Conservation (phyloP, 306 rosid genomes). For the Chamaecrista fasciculata region DNA sequence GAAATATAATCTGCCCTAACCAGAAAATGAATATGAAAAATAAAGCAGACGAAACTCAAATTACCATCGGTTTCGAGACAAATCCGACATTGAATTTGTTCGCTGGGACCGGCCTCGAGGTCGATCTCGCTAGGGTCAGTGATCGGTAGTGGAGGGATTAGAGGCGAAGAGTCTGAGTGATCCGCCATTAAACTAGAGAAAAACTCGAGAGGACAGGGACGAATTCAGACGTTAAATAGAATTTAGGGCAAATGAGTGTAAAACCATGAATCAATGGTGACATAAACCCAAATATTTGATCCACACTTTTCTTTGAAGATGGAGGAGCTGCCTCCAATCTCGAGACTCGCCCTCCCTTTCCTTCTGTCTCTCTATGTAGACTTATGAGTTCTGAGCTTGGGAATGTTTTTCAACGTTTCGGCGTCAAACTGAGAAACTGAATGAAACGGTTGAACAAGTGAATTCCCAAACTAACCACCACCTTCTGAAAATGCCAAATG, state of each 20-base stretch:
- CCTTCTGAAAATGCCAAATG: too few relatives aligned
- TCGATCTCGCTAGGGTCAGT: slow-evolving; percentile 59
- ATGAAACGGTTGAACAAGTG: not conserved
- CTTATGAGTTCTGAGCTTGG: not conserved
- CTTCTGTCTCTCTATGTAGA: not conserved
- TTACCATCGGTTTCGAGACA: slow-evolving; percentile 84
- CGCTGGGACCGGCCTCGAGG: slow-evolving; percentile 78
- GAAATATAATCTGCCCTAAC: slow-evolving; percentile 3
- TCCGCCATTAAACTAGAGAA: slow-evolving; percentile 49
- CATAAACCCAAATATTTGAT: slow-evolving; percentile 30
- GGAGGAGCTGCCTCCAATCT: not conserved
- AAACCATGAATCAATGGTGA: not conserved
- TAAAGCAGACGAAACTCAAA: not conserved
- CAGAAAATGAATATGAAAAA: not conserved
- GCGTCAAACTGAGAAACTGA: not conserved
- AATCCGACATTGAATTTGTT: slow-evolving; percentile 81
- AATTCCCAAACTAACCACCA: not conserved
- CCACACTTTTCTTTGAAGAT: not conserved
- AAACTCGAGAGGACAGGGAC: not conserved
- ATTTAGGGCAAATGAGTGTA: not conserved
- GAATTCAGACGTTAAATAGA: not conserved
- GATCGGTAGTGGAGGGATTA: slow-evolving; percentile 50
- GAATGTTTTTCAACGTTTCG: not conserved
- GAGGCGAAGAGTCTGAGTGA: slow-evolving; percentile 57
- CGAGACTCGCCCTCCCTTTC: too few relatives aligned